A percentile compares a stretch with the other conserved stretches of the same genome.
phyloP scores from a whole-genome alignment of 306 rosid genomes.

The Vigna hirtella region DNA sequence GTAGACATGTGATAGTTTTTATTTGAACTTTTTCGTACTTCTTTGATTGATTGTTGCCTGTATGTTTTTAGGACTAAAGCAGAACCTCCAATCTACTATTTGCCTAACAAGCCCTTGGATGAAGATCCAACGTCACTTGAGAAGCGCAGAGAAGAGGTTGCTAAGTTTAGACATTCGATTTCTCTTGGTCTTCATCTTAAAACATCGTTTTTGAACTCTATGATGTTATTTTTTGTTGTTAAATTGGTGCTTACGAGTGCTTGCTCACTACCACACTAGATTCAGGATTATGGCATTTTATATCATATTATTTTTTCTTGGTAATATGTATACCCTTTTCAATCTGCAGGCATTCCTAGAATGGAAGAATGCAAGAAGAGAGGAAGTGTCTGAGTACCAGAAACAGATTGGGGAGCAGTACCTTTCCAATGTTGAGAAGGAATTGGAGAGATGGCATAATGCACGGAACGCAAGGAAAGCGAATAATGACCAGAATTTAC shows the following conservation, averaged over 20 bases:
- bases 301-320: neutral
- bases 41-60: constrained; percentile 42
- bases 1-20: constrained; percentile 33
- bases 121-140: constrained; percentile 58
- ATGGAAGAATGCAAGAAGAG: constrained; percentile 92
- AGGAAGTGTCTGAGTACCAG: constrained; percentile 84
- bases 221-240: constrained; percentile 4
- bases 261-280: neutral
- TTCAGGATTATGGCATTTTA: constrained; percentile 24
- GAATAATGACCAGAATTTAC: constrained; percentile 75
- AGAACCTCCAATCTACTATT: constrained; percentile 89
- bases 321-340: constrained; percentile 3
- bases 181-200: constrained; percentile 34
- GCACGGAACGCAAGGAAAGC: constrained; percentile 78
- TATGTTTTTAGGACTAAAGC: constrained; percentile 81
- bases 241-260: constrained; percentile 15
- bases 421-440: constrained; percentile 89
- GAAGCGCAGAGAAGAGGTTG: constrained; percentile 85
- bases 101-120: constrained; percentile 89
- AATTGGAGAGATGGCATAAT: constrained; percentile 95
- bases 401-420: constrained; percentile 90
- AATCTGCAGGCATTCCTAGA: constrained; percentile 72
- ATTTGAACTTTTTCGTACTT: constrained; percentile 25
- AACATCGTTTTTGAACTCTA: neutral
- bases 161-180: constrained; percentile 14